Conservation (phyloP, 805 yeast genomes). For the Metschnikowia rubicola region DNA sequence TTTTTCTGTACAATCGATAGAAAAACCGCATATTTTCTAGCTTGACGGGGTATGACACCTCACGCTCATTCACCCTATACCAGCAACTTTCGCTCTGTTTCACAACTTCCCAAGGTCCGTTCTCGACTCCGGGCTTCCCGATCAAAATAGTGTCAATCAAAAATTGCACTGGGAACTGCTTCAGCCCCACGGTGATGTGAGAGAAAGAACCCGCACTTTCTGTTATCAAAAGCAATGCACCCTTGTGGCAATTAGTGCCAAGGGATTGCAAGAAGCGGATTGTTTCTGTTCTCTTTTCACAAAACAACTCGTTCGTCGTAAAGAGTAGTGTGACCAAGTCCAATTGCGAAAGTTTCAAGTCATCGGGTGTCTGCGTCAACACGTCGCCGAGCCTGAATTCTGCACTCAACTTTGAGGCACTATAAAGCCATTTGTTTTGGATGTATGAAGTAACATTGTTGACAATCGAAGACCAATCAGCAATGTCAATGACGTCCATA, state of each 20-base stretch:
- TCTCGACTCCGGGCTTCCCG: conserved; percentile 40
- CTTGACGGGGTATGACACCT: conserved; percentile 57
- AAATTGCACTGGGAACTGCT: conserved; percentile 78
- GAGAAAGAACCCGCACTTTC: conserved; percentile 93
- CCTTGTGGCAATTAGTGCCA: conserved; percentile 47
- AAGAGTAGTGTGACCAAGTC: conserved; percentile 70
- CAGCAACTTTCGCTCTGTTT: conserved; percentile 72
- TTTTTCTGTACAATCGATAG: conserved; percentile 66
- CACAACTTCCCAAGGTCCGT: conserved; percentile 65
- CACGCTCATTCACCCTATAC: conserved; percentile 58
- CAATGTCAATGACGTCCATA: conserved; percentile 67
- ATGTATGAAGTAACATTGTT: conserved; percentile 42
- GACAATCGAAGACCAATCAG: conserved; percentile 67
- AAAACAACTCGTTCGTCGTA: conserved; percentile 84
- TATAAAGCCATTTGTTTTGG: conserved; percentile 51
- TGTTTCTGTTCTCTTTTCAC: conserved; percentile 60
- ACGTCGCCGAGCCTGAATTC: conserved; percentile 32
- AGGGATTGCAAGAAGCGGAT: conserved; percentile 40
- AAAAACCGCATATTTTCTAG: conserved; percentile 87
- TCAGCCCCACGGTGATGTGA: conserved; percentile 70
- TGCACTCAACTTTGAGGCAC: conserved; percentile 26
- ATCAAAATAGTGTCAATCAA: conserved; percentile 69
- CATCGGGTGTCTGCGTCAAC: conserved; percentile 17
- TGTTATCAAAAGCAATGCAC: conserved; percentile 61
- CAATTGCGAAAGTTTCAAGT: conserved; percentile 17